Percentiles rank a stretch among this genome's conserved stretches.
Conservation (phyloP, 2,329 filamentous ascomycete species). For the Pyrenophora seminiperda region DNA sequence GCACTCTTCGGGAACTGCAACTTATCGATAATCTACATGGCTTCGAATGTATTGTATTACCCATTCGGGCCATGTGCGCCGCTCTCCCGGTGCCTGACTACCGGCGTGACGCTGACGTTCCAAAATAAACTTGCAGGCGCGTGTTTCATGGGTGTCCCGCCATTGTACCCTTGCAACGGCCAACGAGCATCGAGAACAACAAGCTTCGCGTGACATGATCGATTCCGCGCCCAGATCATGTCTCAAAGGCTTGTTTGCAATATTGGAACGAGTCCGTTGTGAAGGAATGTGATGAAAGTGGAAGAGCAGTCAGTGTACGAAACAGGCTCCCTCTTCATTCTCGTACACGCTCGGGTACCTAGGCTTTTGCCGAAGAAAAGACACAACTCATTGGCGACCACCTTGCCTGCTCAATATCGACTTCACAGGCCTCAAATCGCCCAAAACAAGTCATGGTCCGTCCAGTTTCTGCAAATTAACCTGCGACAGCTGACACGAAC, state of each 20-base stretch:
- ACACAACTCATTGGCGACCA: not conserved
- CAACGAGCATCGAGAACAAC: constrained; percentile 24
- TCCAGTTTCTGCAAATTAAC: not conserved
- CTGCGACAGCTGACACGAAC: not conserved
- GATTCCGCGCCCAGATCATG: constrained; percentile 5
- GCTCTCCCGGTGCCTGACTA: constrained; percentile 12
- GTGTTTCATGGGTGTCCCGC: constrained; percentile 30
- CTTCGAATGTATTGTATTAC: constrained; percentile 8
- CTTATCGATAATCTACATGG: constrained; percentile 8
- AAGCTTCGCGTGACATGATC: constrained; percentile 19
- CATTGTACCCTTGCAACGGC: constrained; percentile 11
- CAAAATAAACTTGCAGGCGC: constrained; percentile 16
- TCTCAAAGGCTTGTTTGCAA: constrained; percentile 20
- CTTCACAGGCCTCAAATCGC: not conserved
- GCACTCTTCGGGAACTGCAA: constrained; percentile 13
- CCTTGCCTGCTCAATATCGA: not conserved
- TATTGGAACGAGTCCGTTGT: constrained; percentile 9
- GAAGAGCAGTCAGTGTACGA: not conserved
- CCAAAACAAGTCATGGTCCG: too few species aligned
- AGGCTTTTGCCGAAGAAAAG: not conserved
- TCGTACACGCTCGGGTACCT: not conserved
- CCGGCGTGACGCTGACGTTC: constrained; percentile 18
- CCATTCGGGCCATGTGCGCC: constrained; percentile 12
- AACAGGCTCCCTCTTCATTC: not conserved
- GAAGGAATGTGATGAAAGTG: not conserved